Percentiles rank a stretch among this genome's conserved stretches.
These are phyloP conservation scores for Phlebiopsis flavidoalba DNA, from an alignment of 768 basidiomycete genomes.

Conservation along the genomic window DNA sequence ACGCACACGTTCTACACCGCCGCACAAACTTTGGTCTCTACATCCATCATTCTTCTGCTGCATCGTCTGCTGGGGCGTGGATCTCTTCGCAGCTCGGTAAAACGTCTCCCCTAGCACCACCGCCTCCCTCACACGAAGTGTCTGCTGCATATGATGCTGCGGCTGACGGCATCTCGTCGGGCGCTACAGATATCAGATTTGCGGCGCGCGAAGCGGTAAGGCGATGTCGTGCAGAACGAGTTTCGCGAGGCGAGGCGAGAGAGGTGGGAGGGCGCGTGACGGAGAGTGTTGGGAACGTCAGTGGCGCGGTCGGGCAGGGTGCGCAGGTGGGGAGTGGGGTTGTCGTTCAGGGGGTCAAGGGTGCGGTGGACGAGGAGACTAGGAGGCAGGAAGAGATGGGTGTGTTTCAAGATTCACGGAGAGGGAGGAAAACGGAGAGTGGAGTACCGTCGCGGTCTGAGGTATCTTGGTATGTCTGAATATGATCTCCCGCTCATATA, in stretches of 20 bases:
- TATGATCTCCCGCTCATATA: too few species aligned
- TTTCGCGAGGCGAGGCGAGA: slow-evolving; percentile 17
- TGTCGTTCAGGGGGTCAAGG: slow-evolving; percentile 15
- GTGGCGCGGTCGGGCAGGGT: slow-evolving; percentile 13
- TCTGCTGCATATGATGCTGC: slow-evolving; percentile 9
- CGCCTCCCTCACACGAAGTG: slow-evolving; percentile 9
- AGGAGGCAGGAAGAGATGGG: slow-evolving; percentile 11
- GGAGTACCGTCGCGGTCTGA: slow-evolving; percentile 6
- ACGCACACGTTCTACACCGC: slow-evolving; percentile 14
- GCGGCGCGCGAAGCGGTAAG: slow-evolving; percentile 14
- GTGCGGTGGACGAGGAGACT: slow-evolving; percentile 14
- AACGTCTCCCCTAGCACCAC: slow-evolving; percentile 10
- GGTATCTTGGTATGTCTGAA: neutral
- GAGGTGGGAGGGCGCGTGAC: slow-evolving; percentile 13
- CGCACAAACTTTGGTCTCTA: slow-evolving; percentile 12
- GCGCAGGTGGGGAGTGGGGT: slow-evolving; percentile 14
- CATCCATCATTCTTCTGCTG: slow-evolving; percentile 15
- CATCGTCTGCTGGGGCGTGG: slow-evolving; percentile 20
- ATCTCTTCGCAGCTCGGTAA: slow-evolving; percentile 15
- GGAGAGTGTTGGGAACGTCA: slow-evolving; percentile 16
- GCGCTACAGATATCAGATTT: slow-evolving; percentile 12
- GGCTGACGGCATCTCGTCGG: slow-evolving; percentile 7
- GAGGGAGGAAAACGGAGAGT: slow-evolving; percentile 3
- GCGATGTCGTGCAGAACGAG: slow-evolving; percentile 18
- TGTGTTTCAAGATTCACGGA: neutral